A percentile compares a stretch with the other conserved stretches of the same genome.
phyloP scores from a whole-genome alignment of 371 early-diverging fungal genomes.

The Syncephalis plumigaleata region DNA sequence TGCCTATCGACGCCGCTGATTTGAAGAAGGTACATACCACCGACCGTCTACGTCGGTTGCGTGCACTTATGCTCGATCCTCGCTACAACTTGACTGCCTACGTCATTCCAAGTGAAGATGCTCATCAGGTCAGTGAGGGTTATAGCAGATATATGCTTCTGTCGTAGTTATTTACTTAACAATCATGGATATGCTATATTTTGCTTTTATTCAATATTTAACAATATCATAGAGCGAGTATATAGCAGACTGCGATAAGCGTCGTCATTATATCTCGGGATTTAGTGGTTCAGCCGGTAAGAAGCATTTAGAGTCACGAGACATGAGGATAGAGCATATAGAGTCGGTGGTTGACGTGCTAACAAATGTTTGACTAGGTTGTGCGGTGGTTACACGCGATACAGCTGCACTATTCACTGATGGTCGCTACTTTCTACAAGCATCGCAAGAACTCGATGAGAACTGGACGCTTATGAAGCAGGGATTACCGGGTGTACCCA shows the following conservation, averaged over 20 bases:
- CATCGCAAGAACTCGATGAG: slow-evolving; percentile 73
- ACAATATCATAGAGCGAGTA: slow-evolving; percentile 73
- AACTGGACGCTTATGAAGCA: slow-evolving; percentile 90
- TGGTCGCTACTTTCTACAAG: slow-evolving; percentile 97
- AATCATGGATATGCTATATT: not conserved
- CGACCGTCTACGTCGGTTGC: slow-evolving; percentile 36
- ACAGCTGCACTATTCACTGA: slow-evolving; percentile 89
- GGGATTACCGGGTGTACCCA: slow-evolving; percentile 73
- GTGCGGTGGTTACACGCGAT: slow-evolving; percentile 52
- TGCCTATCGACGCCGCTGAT: not conserved
- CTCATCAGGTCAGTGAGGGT: slow-evolving; percentile 76
- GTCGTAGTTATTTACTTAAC: not conserved
- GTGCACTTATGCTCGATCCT: slow-evolving; percentile 46
- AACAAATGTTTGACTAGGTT: slow-evolving; percentile 17
- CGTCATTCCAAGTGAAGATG: slow-evolving; percentile 88
- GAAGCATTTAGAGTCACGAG: too few species aligned
- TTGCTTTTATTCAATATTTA: not conserved
- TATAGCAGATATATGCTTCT: too few species aligned
- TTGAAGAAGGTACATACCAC: slow-evolving; percentile 20
- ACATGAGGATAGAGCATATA: too few species aligned
- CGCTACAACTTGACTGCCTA: slow-evolving; percentile 55
- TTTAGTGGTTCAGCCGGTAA: slow-evolving; percentile 95
- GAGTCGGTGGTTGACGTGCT: not conserved
- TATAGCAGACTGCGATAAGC: slow-evolving; percentile 78
- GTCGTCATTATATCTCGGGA: slow-evolving; percentile 90